Evolutionary conservation across 768 basidiomycete genomes (phyloP), one percentile per base, ranked within the genome.

Genomic region (Roridomyces roridus): DNA sequence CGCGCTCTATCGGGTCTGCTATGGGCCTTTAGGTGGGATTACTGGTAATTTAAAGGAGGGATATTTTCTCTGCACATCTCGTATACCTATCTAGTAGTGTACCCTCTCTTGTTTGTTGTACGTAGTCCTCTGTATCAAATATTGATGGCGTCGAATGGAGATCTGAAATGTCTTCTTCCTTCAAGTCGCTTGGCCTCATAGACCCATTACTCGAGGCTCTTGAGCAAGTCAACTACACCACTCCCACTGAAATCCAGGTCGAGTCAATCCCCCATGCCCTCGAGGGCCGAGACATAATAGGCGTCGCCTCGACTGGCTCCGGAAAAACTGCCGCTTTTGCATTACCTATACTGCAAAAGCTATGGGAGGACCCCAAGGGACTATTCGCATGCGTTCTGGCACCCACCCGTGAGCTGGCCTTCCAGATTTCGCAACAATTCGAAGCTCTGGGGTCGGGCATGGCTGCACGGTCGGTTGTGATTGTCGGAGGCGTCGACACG

Each of bases 301-400:
- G 97, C 18, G 90, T 99, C n/a, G 97, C 97, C 28, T 88, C 93
- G 63, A 99, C 97, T 10, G 97, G 97, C 26, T 94, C 92, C 12
- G 97, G 96, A 64, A 98, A 99, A 79, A 98, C 97, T 0, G 96
- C 95, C 15, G 96, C 97, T 20, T 98, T 98, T 73, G 94, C 93
- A 23, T 76, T 98, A 6, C 97, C 97, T 2, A 96, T 99, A 55
- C 76, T 99, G 31, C 97, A 99, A 73, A 93, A 93, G 64, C 75
- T 98, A 72, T 98, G 95, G 95, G 91, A 95, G 45, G 91, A 96
- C 26, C 97, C 97, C 42, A 89, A 89, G 67, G 92, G 94, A 20
- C 82, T 96, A 36, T 99, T 95, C 70, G 94, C 94, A 14, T 91
- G 93, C 67, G 87, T 98, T 15, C 81, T 99, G 35, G 95, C 96